Conservation (phyloP, 2,329 filamentous ascomycete species). For the Magnaporthiopsis poae region DNA sequence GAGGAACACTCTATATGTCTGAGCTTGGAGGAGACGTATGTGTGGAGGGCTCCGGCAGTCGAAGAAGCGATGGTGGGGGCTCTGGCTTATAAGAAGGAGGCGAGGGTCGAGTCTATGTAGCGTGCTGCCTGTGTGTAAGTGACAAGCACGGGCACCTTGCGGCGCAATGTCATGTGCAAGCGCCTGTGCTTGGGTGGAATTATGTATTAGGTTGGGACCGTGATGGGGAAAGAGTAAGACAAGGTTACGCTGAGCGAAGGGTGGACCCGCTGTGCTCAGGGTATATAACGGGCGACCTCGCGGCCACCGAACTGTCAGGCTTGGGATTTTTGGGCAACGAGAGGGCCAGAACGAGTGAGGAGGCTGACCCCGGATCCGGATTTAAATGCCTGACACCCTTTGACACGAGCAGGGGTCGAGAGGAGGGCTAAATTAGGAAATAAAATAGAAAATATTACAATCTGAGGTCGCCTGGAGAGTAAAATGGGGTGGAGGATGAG, state of each 20-base stretch:
- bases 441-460: not conserved
- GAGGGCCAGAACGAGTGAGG: not conserved
- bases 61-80: constrained; percentile 5
- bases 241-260: not conserved
- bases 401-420: not conserved
- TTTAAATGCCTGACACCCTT: not conserved
- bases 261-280: constrained; percentile 1
- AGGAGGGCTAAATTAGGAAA: not conserved
- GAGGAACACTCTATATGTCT: not conserved
- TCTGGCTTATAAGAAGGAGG: constrained; percentile 7
- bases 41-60: not conserved
- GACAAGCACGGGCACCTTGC: constrained; percentile 6
- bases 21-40: constrained; percentile 1
- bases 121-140: constrained; percentile 5
- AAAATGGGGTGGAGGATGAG: not conserved
- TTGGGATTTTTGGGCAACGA: not conserved
- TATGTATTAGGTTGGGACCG: constrained; percentile 5
- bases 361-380: not conserved
- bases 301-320: not conserved
- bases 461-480: not conserved
- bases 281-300: constrained; percentile 1
- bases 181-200: constrained; percentile 5
- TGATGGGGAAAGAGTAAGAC: constrained; percentile 1
- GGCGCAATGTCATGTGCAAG: constrained; percentile 2
- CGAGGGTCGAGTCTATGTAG: not conserved